Base-by-base conservation (phyloP, 805 yeast species). In the Zygotorulaspora chibaensis region DNA sequence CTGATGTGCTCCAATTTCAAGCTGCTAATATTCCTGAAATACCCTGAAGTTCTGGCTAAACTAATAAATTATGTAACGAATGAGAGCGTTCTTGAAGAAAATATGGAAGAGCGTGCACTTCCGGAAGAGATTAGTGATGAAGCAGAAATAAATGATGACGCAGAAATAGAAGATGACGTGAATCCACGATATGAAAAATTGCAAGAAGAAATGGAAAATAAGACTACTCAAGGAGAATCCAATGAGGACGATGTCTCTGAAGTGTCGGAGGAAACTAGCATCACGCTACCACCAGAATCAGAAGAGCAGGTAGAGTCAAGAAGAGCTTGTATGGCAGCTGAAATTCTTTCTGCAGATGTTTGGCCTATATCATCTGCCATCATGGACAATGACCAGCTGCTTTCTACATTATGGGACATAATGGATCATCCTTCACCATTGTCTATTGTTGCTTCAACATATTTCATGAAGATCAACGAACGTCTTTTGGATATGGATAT, bases 311-410 rank as follows among this genome's bases (percentile, higher is more conserved):
- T 53, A 2, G 71, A 66, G 37, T 48, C 63, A 2, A 62, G 74
- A 55, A 61, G 77, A 50, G 81, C 88, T 1, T 82, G 81, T 46
- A 74, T 84, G 55, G 89, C 96, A 5, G 87, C 96, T 1, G 98
- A 93, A 62, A 83, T 93, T 35, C 71, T 93, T 39, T 80, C 91
- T 34, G 87, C 93, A 3, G 98, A 91, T 60, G 90, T 89, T 8
- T 91, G 97, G 96, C 84, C 95, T 2, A 72, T 93, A 31, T 85
- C 96, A 1, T 96, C 90, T 55, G 82, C 95, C 1, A 83, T 93
- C 45, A 82, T 91, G 83, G 90, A 86, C 54, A 79, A 81, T 48
- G 71, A 77, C 3, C 75, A 72, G 16, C 72, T 87, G 31, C 67
- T 93, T 57, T 77, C 78, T 43, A 79, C 76, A 57, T 67, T 93